Evolutionary conservation across 305 asterid genomes (phyloP), one percentile per base, ranked within the genome.

Genomic region (Fraxinus angustifolia): DNA sequence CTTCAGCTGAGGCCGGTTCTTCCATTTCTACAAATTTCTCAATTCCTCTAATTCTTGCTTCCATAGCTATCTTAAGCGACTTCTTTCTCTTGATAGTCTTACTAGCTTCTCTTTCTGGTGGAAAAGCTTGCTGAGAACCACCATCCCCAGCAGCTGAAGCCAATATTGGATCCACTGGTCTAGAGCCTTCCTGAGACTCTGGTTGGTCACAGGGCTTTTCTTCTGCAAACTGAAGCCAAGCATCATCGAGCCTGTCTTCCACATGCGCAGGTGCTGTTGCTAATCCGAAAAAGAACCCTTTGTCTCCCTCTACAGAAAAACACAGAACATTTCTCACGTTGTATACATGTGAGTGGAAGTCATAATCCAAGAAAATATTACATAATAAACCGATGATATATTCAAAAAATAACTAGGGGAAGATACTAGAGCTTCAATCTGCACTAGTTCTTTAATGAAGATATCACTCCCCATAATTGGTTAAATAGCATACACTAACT

Each of bases 191-290:
- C 48, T 86, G 84, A 4, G 92, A 84, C 35, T 90, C 95, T 1
- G 92, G 88, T 21, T 89, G 91, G 82, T 90, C 94, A 23, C 95
- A 91, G 0, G 94, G 91, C 10, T 19, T 85, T 83, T 90, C 89
- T 82, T 92, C 94, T 1, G 99, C 99, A 89, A 95, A 95, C 85
- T 93, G 95, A 83, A 95, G 95, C 99, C 99, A 93, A 23, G 99
- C 97, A 88, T 95, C 99, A 82, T 95, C 83, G 76, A 95, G 97
- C 89, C 89, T 88, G 86, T 95, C 99, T 83, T 95, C 99, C 12
- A 93, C 97, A 68, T 95, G 99, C 2, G 99, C 98, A 30, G 99
- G 99, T 26, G 99, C 98, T 23, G 99, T 93, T 53, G 99, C 99
- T 87, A 95, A 85, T 79, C 98, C 99, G 56, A 95, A 95, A 80